Percentiles rank a stretch among this genome's conserved stretches.
phyloP scores from a whole-genome alignment of 2,329 filamentous ascomycete genomes.

The Colletotrichum sublineola region DNA sequence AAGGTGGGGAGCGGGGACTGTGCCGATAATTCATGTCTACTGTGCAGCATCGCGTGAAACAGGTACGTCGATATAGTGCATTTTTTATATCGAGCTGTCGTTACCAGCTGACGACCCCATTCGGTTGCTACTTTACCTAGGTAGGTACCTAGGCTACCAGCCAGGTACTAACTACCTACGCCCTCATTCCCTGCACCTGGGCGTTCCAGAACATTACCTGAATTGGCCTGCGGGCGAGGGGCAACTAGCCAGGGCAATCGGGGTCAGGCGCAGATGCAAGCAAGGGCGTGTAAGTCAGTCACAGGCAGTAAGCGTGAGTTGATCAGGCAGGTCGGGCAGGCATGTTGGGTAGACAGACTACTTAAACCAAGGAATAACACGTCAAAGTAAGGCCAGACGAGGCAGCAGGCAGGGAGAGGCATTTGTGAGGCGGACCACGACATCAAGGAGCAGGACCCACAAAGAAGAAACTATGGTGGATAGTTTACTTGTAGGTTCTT shows the following conservation, averaged over 20 bases:
- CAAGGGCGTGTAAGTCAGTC: background rate
- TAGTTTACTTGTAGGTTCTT: background rate
- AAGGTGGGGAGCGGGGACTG: conserved; percentile 39
- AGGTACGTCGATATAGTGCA: background rate
- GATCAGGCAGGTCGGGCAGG: background rate
- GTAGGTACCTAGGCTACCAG: background rate
- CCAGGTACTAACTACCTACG: too few species aligned
- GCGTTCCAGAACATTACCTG: conserved; percentile 33
- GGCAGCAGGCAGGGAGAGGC: background rate
- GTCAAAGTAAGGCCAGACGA: background rate
- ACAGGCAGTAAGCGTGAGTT: background rate
- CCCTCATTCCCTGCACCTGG: background rate
- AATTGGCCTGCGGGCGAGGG: conserved; percentile 8
- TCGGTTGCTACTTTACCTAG: background rate
- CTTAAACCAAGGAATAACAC: background rate
- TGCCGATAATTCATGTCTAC: background rate
- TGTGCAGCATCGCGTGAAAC: accelerated
- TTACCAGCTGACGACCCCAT: background rate
- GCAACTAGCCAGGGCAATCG: background rate
- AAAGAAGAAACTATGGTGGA: background rate
- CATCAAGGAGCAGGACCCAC: background rate
- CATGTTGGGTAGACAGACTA: background rate
- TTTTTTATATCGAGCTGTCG: background rate
- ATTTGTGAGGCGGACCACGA: background rate
- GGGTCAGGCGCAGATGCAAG: background rate